phyloP scores from a whole-genome alignment of 73 alveolate species.

The Loxodes magnus region DNA sequence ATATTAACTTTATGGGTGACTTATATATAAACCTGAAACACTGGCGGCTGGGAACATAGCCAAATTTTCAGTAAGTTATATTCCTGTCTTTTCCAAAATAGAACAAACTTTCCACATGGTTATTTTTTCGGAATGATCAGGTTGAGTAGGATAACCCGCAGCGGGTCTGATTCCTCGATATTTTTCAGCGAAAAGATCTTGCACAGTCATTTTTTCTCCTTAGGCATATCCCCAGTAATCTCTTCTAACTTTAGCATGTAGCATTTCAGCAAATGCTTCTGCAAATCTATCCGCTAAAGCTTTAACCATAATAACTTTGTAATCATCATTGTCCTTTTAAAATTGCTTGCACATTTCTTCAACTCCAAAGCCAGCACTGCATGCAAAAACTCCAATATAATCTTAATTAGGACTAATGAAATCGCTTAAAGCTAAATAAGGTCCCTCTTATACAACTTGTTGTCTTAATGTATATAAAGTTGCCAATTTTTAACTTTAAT shows the following conservation, averaged over 20 bases:
- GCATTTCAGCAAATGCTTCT: constrained; percentile 79
- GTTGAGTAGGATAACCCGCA: constrained; percentile 83
- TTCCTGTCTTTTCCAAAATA: constrained; percentile 32
- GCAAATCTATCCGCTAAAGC: constrained; percentile 80
- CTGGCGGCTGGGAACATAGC: constrained; percentile 69
- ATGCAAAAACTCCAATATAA: constrained; percentile 74
- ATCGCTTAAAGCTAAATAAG: not conserved
- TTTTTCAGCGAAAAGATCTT: constrained; percentile 55
- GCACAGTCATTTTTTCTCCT: constrained; percentile 36
- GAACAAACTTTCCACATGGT: constrained; percentile 45
- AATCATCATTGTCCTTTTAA: constrained; percentile 59
- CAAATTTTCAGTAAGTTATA: constrained; percentile 39
- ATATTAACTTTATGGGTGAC: constrained; percentile 40
- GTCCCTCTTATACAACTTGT: constrained; percentile 9
- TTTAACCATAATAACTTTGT: constrained; percentile 45
- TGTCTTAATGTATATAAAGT: constrained; percentile 23
- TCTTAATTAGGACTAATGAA: constrained; percentile 19
- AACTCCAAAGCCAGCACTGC: constrained; percentile 65
- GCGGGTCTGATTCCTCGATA: constrained; percentile 85
- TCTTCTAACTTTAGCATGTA: constrained; percentile 61
- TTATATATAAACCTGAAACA: constrained; percentile 45
- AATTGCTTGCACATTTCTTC: constrained; percentile 42
- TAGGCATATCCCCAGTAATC: constrained; percentile 58
- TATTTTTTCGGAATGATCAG: constrained; percentile 75
- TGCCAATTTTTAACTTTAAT: not conserved